Percentiles rank a stretch among this genome's conserved stretches.
These are phyloP conservation scores for Picochlorum sp. DNA, from an alignment of 139 green algal genomes.

Conservation along the genomic window DNA sequence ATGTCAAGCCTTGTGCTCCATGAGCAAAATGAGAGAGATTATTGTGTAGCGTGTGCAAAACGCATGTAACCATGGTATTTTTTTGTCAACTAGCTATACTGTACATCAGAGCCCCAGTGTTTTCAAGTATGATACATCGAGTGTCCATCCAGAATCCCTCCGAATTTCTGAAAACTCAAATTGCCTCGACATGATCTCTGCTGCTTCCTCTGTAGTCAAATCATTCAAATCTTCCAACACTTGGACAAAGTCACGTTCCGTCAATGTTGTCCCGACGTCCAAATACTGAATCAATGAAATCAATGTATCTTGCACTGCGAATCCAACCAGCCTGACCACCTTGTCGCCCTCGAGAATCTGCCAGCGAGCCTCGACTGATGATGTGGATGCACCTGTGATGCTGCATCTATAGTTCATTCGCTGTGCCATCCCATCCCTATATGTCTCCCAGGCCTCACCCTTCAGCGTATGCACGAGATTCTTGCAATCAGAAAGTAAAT, in stretches of 20 bases:
- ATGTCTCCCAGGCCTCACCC: constrained; percentile 1
- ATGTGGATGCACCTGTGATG: constrained; percentile 4
- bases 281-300: constrained; percentile 8
- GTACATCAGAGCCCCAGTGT: too few relatives aligned
- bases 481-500: background rate
- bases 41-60: too few relatives aligned
- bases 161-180: background rate
- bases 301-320: constrained; percentile 1
- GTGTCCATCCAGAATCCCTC: background rate
- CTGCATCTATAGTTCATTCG: background rate
- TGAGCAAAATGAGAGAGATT: too few relatives aligned
- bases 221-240: background rate
- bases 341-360: background rate
- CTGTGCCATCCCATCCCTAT: background rate
- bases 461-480: background rate
- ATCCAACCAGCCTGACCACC: constrained; percentile 12
- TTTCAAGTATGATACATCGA: background rate
- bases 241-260: background rate
- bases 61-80: too few relatives aligned
- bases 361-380: constrained; percentile 5
- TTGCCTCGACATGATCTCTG: background rate
- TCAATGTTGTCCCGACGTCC: background rate
- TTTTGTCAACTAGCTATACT: too few relatives aligned
- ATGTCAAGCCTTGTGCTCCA: constrained; percentile 47
- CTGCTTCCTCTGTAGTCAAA: background rate